These are phyloP conservation scores for Waltergamsia citrina DNA, from an alignment of 2,329 filamentous ascomycete species.

Conservation along the genomic window DNA sequence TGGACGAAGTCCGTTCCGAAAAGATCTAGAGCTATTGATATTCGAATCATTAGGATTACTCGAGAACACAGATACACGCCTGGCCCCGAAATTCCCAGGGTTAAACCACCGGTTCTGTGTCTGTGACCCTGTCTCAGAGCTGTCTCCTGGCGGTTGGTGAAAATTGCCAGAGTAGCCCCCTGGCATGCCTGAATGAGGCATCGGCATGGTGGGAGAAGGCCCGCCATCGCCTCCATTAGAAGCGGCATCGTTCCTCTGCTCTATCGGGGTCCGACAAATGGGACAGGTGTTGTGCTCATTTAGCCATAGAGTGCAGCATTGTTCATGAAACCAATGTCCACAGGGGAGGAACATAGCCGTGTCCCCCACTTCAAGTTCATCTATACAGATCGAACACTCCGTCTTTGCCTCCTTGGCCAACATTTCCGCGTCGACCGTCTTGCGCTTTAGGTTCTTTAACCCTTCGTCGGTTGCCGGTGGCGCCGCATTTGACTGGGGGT, in stretches of 20 bases:
- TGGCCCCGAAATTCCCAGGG: no score
- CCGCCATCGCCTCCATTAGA: no score
- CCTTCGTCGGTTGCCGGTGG: slow-evolving; percentile 70
- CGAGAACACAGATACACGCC: no score
- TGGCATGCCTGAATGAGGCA: no score
- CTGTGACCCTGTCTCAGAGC: no score
- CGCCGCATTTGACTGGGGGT: slow-evolving; percentile 65
- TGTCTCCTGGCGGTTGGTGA: no score
- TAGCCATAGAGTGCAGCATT: slow-evolving; percentile 76
- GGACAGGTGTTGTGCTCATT: slow-evolving; percentile 90
- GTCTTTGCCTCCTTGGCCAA: slow-evolving; percentile 56
- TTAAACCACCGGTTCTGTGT: no score
- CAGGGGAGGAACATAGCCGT: slow-evolving; percentile 75
- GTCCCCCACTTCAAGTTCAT: slow-evolving; percentile 63
- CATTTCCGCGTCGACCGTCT: slow-evolving; percentile 60
- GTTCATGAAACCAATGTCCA: slow-evolving; percentile 86
- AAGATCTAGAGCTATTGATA: no score
- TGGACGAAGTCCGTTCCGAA: background rate
- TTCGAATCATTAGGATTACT: no score
- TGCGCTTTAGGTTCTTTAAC: slow-evolving; percentile 64
- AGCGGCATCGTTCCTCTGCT: no score
- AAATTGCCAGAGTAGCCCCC: no score
- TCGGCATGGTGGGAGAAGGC: no score
- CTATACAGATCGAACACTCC: slow-evolving; percentile 94
- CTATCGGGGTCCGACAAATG: slow-evolving; percentile 58